Evolutionary conservation across 192 early-diverging fungal species (phyloP).

Genomic region (Coemansia asiatica): DNA sequence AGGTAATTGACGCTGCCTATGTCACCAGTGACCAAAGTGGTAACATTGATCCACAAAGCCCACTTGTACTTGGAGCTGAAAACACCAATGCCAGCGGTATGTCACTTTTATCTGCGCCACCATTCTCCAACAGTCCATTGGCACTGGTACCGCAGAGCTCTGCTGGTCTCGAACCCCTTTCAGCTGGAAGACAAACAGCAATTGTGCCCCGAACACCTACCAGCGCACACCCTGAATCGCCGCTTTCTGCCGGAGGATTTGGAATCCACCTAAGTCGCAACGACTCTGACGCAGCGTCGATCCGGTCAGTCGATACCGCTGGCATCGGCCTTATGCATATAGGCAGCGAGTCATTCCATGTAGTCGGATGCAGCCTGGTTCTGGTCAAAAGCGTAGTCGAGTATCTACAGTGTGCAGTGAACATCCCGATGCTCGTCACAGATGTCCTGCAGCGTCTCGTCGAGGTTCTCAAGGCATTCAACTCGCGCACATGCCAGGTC

Average conservation of each 20-base stretch:
- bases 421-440: conserved; percentile 72
- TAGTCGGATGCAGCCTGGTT: conserved; percentile 85
- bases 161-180: neutral
- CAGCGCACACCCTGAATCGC: conserved; percentile 15
- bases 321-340: conserved; percentile 72
- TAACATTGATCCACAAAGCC: conserved; percentile 11
- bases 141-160: conserved; percentile 11
- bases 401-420: conserved; percentile 81
- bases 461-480: conserved; percentile 86
- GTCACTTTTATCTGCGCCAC: conserved; percentile 1
- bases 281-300: conserved; percentile 45
- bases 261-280: conserved; percentile 4
- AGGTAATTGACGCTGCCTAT: conserved; percentile 60
- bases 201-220: neutral
- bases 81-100: neutral
- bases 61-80: conserved; percentile 8
- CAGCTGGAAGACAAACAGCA: neutral
- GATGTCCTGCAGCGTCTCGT: conserved; percentile 88
- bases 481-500: conserved; percentile 92
- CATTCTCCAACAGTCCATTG: conserved; percentile 18
- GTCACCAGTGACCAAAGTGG: neutral
- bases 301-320: conserved; percentile 43
- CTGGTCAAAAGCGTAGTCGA: conserved; percentile 91
- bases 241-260: neutral
- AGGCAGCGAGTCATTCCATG: conserved; percentile 73